Conservation (phyloP, 225 moss, liverwort and hornwort genomes). For the Asterella californica region DNA sequence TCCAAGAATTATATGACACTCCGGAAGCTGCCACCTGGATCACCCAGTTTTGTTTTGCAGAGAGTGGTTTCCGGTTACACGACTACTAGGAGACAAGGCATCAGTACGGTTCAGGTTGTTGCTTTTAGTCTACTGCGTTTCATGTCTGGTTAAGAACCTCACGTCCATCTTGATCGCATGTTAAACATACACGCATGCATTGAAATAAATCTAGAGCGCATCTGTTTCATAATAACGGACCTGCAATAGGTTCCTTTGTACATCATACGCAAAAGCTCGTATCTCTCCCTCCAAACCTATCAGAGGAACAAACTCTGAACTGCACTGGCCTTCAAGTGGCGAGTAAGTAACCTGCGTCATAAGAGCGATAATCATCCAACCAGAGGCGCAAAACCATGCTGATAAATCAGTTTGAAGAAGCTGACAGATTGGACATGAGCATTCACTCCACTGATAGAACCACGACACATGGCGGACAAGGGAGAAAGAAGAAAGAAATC, state of each 20-base stretch:
- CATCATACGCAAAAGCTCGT: slow-evolving; percentile 32
- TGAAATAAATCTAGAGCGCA: background rate
- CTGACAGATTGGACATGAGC: background rate
- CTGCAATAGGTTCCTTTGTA: slow-evolving; percentile 16
- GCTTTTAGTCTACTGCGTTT: background rate
- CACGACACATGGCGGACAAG: too few relatives aligned
- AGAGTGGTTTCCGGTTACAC: too few relatives aligned
- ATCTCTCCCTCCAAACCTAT: slow-evolving; percentile 39
- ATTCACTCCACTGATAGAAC: too few relatives aligned
- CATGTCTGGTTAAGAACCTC: background rate
- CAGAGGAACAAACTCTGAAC: slow-evolving; percentile 24
- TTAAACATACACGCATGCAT: too few relatives aligned
- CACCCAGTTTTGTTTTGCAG: too few relatives aligned
- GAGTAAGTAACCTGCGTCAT: slow-evolving; percentile 29
- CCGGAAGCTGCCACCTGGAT: background rate
- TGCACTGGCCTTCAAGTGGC: slow-evolving; percentile 25
- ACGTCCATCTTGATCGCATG: background rate
- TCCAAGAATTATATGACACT: background rate
- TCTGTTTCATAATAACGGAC: slow-evolving; percentile 1
- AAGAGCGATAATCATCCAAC: background rate
- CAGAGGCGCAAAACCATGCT: too few relatives aligned
- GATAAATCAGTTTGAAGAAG: background rate
- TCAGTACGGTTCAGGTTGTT: too few relatives aligned
- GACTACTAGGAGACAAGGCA: too few relatives aligned
- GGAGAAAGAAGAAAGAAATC: too few relatives aligned